phyloP scores from a whole-genome alignment of 2,329 filamentous ascomycete species.

The Biscogniauxia mediterranea region DNA sequence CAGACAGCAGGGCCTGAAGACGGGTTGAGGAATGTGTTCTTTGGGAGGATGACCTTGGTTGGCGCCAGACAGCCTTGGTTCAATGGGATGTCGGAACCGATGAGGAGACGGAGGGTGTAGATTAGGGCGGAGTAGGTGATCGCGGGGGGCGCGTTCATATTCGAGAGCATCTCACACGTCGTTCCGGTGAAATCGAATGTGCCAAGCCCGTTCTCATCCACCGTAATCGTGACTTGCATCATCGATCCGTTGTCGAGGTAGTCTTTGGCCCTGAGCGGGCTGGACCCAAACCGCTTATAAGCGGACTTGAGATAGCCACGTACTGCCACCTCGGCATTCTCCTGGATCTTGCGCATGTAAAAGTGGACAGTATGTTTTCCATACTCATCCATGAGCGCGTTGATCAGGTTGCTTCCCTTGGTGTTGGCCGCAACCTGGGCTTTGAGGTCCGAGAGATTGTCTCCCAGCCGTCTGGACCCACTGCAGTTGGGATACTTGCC shows the following conservation, averaged over 20 bases:
- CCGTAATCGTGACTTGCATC: slow-evolving; percentile 37
- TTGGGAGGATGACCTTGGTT: slow-evolving; percentile 24
- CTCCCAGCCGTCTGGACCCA: slow-evolving; percentile 35
- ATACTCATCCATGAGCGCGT: slow-evolving; percentile 35
- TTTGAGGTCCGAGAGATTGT: slow-evolving; percentile 40
- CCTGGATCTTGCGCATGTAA: slow-evolving; percentile 42
- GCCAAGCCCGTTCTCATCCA: slow-evolving; percentile 69
- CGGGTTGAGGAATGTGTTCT: slow-evolving; percentile 35
- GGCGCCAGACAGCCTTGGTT: slow-evolving; percentile 67
- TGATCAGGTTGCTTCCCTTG: slow-evolving; percentile 37
- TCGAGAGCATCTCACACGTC: slow-evolving; percentile 49
- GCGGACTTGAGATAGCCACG: slow-evolving; percentile 30
- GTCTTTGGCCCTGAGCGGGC: slow-evolving; percentile 62
- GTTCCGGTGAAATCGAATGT: slow-evolving; percentile 52
- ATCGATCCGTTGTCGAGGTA: slow-evolving; percentile 65
- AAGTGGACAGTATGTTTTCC: slow-evolving; percentile 33
- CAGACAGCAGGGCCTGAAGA: slow-evolving; percentile 22
- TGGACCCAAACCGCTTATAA: slow-evolving; percentile 48
- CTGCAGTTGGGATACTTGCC: slow-evolving; percentile 38
- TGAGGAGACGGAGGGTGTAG: slow-evolving; percentile 54
- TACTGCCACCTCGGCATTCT: slow-evolving; percentile 39
- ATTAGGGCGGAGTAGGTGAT: slow-evolving; percentile 34
- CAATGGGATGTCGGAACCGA: slow-evolving; percentile 70
- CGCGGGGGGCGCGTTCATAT: slow-evolving; percentile 32
- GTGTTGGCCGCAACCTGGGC: slow-evolving; percentile 44